phyloP scores from a whole-genome alignment of 331 rosid species.

The Arachis monticola region DNA sequence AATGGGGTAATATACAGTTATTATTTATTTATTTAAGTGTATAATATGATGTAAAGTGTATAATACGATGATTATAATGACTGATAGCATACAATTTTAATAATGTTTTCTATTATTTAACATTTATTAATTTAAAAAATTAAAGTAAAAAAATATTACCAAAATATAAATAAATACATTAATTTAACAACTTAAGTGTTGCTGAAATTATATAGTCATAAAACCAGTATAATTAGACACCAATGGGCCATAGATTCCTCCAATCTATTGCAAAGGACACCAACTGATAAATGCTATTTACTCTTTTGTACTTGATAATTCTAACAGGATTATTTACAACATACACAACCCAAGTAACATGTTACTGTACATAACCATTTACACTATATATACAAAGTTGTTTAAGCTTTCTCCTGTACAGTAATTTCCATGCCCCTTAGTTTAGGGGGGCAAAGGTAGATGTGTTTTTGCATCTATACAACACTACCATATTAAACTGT shows the following conservation, averaged over 20 bases:
- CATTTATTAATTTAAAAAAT: too few species aligned
- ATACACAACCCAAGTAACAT: conserved; percentile 45
- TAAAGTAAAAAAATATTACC: too few species aligned
- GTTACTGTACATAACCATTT: conserved; percentile 34
- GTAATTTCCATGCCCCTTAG: conserved; percentile 30
- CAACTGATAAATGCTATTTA: conserved; percentile 13
- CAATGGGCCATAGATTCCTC: too few species aligned
- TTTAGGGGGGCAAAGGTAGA: conserved; percentile 37
- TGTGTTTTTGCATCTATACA: conserved; percentile 18
- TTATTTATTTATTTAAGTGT: not conserved
- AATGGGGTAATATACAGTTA: not conserved
- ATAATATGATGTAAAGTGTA: too few species aligned
- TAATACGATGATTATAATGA: too few species aligned
- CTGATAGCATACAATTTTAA: too few species aligned
- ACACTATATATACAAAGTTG: conserved; percentile 35
- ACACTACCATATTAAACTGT: conserved; percentile 30
- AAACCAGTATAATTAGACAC: too few species aligned
- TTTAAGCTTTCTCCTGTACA: conserved; percentile 41
- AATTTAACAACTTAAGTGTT: too few species aligned
- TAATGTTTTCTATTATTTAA: too few species aligned
- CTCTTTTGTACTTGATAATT: conserved; percentile 35
- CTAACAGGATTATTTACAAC: conserved; percentile 38
- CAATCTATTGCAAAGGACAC: not conserved
- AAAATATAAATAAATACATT: too few species aligned
- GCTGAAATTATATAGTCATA: too few species aligned